Percentiles rank a stretch among this genome's conserved stretches.
Evolutionary conservation across 2,329 filamentous ascomycete genomes (phyloP).

Genomic region (Hymenoscyphus occultus): DNA sequence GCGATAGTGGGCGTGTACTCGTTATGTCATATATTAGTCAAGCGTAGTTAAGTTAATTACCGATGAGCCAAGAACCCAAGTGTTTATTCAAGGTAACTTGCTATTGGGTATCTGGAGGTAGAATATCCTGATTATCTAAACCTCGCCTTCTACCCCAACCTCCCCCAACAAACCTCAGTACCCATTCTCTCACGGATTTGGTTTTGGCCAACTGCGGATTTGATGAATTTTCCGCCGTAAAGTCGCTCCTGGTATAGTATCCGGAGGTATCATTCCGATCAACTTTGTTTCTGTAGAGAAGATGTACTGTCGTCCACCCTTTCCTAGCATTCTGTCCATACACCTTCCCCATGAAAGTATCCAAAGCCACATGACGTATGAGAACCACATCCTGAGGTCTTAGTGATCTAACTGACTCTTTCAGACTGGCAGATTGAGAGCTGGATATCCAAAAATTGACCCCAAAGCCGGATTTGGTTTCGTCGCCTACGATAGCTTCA

Average conservation of each 20-base stretch:
- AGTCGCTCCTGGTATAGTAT: slow-evolving; percentile 52
- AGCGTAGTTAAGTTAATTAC: no score
- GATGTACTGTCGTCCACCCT: slow-evolving; percentile 64
- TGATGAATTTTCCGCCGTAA: slow-evolving; percentile 35
- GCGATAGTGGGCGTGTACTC: no score
- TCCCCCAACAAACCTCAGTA: slow-evolving; percentile 62
- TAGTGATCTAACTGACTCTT: slow-evolving; percentile 43
- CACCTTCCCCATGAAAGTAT: slow-evolving; percentile 71
- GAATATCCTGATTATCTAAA: not conserved
- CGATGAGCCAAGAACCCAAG: no score
- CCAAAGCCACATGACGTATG: slow-evolving; percentile 74
- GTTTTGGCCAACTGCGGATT: slow-evolving; percentile 61
- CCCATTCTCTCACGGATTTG: slow-evolving; percentile 70
- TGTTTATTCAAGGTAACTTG: not conserved
- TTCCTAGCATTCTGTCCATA: slow-evolving; percentile 79
- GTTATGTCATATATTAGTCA: no score
- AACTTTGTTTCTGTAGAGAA: slow-evolving; percentile 58
- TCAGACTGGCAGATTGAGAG: slow-evolving; percentile 23
- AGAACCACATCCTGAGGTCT: slow-evolving; percentile 74
- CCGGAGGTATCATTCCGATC: slow-evolving; percentile 53
- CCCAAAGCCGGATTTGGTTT: slow-evolving; percentile 75
- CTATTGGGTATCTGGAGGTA: slow-evolving; percentile 5
- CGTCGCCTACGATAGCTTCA: slow-evolving; percentile 79
- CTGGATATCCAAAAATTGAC: slow-evolving; percentile 77
- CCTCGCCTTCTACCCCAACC: not conserved